Base-by-base conservation (phyloP, 768 basidiomycete genomes). In the Candolleomyces eurysporus region DNA sequence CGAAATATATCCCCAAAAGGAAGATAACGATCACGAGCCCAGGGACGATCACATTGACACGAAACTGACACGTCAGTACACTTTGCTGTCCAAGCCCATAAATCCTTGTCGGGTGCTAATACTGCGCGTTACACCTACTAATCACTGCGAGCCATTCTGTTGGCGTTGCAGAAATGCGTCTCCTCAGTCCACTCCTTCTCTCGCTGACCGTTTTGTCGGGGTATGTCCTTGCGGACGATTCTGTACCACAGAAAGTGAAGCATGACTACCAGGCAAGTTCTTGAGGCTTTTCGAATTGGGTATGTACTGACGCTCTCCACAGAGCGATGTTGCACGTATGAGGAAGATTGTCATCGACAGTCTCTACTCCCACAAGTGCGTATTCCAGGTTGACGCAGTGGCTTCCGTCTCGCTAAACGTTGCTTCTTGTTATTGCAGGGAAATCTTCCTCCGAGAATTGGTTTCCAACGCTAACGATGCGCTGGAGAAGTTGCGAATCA, bases 401-500 rank as follows among this genome's bases (percentile, higher is more conserved):
- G 39, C 36, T 17, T 57, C 26, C 14, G 31, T 22, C 48, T n/a
- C 42, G 19, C 43, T 17, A 7, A 43, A 48, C 46, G 52, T 40
- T 63, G 31, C 45, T 52, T 9, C 36, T 49, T 49, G 3, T 59
- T 42, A 65, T 56, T 60, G 8, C 59, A 92, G 90, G 68, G 91
- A 92, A 46, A 85, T 93, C 30, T 94, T 93, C 72, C 81, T 94
- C 53, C 92, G 96, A 48, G 96, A 98, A 73, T 79, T 96, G 53
- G 84, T 96, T 65, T 96, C 94, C 7, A 96, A 96, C 69, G 91
- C 96, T 46, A 97, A 98, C 72, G 97, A 99, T 71, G 97, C 97
- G 2, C 79, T 98, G 56, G 96, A 98, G 73, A 98, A 98, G 73
- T 83, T 96, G 57, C 88, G 97, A 26, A 78, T 99, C 48, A 88